Evolutionary conservation across 345 rosid species (phyloP), one percentile per base, ranked within the genome.

Genomic region (Clausena lansium): DNA sequence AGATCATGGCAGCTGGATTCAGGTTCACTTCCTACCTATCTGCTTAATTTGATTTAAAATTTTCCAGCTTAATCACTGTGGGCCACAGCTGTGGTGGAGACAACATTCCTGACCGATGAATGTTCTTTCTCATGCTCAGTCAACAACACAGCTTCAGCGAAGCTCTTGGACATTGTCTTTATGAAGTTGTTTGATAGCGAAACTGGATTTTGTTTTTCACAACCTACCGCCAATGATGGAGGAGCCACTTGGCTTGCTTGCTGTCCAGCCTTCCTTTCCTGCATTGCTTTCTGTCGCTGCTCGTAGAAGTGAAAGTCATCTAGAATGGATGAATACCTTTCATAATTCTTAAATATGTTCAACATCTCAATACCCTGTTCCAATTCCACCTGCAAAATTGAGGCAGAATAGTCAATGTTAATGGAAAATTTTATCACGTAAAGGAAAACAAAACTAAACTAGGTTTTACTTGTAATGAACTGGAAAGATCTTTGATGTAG

Each of bases 281-380:
- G 89, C 81, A 90, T 84, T 19, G 84, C 87, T 83, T 84, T 91
- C 85, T 94, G 95, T 52, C 97, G 84, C 79, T 88, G 93, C 84
- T 94, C 97, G 33, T 91, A 94, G 73, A 94, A 94, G 65, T 81
- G 79, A 70, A 91, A 94, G 73, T 94, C 98, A 76, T 94, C 95
- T 13, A 94, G 86, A 78, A 91, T 88, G 67, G 95, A 94, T 9
- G 95, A 86, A 63, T 78, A 82, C 59, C 76, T 83, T 71, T 81
- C 85, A 67, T 85, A 87, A 60, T 78, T 80, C 64, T 86, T 84
- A 67, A 90, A 94, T 57, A 92, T 88, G 63, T 87, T 84, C 73
- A 94, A 74, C 85, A 91, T 91, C 85, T 91, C 93, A 64, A 85
- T 80, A 30, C 98, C 97, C 39, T 88, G 94, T 54, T 85, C 87